A percentile compares a stretch with the other conserved stretches of the same genome.
phyloP scores from a whole-genome alignment of 1,284 basidiomycete species.

The Rugiboletus extremiorientalis region DNA sequence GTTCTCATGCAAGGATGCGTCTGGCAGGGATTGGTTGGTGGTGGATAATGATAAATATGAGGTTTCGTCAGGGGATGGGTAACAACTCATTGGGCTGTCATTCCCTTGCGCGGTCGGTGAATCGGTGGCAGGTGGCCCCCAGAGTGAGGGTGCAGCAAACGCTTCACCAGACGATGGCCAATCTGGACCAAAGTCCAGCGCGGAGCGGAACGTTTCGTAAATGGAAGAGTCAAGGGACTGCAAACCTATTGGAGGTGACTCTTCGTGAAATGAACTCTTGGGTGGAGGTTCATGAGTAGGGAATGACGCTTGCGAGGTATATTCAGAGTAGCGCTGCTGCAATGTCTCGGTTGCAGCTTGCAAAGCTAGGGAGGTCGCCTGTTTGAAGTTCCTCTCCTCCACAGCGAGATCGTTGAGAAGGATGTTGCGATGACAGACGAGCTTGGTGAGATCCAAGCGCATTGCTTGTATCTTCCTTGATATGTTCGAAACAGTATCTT shows the following conservation, averaged over 20 bases:
- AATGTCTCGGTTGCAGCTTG: slow-evolving; percentile 69
- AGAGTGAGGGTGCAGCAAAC: slow-evolving; percentile 31
- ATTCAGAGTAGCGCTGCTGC: slow-evolving; percentile 41
- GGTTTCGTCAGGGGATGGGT: slow-evolving; percentile 26
- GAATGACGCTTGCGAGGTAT: slow-evolving; percentile 38
- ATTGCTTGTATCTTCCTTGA: slow-evolving; percentile 65
- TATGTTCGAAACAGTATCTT: slow-evolving; percentile 59
- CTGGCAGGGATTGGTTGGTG: slow-evolving; percentile 27
- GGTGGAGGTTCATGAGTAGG: slow-evolving; percentile 40
- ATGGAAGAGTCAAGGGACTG: slow-evolving; percentile 48
- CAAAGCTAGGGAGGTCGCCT: slow-evolving; percentile 68
- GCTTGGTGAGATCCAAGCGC: slow-evolving; percentile 73
- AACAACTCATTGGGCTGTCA: slow-evolving; percentile 11
- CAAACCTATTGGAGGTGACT: slow-evolving; percentile 28
- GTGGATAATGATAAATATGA: slow-evolving; percentile 33
- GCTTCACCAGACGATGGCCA: slow-evolving; percentile 46
- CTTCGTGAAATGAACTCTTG: slow-evolving; percentile 20
- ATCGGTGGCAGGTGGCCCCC: slow-evolving; percentile 37
- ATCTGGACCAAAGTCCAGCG: slow-evolving; percentile 53
- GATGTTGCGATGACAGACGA: slow-evolving; percentile 74
- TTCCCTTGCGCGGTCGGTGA: slow-evolving; percentile 33
- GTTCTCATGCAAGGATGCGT: slow-evolving; percentile 41
- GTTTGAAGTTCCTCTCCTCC: slow-evolving; percentile 68
- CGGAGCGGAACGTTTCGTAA: slow-evolving; percentile 64
- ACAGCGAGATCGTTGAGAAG: slow-evolving; percentile 72